A percentile compares a stretch with the other conserved stretches of the same genome.
phyloP scores from a whole-genome alignment of 2,329 filamentous ascomycete species.

The Xylariaceae sp. region DNA sequence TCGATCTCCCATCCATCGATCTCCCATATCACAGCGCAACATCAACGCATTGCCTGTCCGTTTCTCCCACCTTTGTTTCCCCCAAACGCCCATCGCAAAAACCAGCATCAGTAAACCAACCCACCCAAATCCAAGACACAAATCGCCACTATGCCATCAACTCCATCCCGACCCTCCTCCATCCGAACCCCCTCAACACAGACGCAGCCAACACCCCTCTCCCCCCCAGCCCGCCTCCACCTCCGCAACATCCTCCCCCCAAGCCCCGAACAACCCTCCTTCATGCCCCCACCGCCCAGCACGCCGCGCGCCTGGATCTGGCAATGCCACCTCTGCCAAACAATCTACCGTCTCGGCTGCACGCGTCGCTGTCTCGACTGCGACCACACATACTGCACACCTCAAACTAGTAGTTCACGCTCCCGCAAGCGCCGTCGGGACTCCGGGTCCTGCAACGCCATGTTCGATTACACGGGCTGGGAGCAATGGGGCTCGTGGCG shows the following conservation, averaged over 20 bases:
- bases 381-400: constrained; percentile 27
- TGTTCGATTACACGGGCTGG: constrained; percentile 32
- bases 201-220: constrained; percentile 7
- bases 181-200: background rate
- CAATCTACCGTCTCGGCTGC: constrained; percentile 30
- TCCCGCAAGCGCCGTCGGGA: constrained; percentile 13
- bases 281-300: constrained; percentile 25
- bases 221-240: constrained; percentile 28
- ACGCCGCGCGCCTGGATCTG: constrained; percentile 32
- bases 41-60: background rate
- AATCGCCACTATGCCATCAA: constrained; percentile 23
- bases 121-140: constrained; percentile 6
- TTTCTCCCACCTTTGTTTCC: constrained; percentile 1
- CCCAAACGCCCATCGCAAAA: background rate
- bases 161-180: constrained; percentile 16
- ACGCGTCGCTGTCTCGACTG: constrained; percentile 34
- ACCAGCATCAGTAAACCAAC: constrained; percentile 9
- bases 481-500: constrained; percentile 30
- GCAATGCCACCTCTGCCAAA: constrained; percentile 33
- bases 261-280: constrained; percentile 24
- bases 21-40: background rate
- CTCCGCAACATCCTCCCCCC: constrained; percentile 28
- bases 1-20: no score
- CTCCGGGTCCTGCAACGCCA: constrained; percentile 21
- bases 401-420: background rate